Evolutionary conservation across 306 rosid genomes (phyloP).

Genomic region (Elaeagnus macrophylla): DNA sequence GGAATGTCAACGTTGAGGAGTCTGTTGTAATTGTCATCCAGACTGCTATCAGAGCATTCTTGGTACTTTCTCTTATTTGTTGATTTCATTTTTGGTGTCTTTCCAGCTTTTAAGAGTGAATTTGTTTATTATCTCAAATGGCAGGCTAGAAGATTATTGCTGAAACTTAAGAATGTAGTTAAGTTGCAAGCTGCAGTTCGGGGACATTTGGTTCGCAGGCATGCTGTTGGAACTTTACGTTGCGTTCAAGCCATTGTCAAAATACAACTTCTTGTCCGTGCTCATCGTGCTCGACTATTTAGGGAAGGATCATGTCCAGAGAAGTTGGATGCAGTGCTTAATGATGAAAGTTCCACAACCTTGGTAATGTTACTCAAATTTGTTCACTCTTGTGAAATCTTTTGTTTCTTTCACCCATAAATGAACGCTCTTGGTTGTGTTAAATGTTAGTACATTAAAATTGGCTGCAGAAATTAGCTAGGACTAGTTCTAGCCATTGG

Average conservation of each 20-base stretch:
- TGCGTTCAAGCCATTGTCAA: slow-evolving; percentile 80
- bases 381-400: background rate
- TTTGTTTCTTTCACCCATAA: background rate
- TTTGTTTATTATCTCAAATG: slow-evolving; percentile 1
- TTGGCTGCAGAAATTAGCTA: too few relatives aligned
- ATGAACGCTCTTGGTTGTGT: too few relatives aligned
- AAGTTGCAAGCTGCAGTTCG: slow-evolving; percentile 95
- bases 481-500: too few relatives aligned
- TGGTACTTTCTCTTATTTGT: slow-evolving; percentile 45
- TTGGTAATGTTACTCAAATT: slow-evolving; percentile 35
- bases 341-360: slow-evolving; percentile 18
- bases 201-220: slow-evolving; percentile 82
- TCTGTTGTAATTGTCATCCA: slow-evolving; percentile 58
- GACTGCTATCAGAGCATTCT: slow-evolving; percentile 58
- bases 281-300: slow-evolving; percentile 41
- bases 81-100: background rate
- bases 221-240: slow-evolving; percentile 82
- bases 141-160: slow-evolving; percentile 52
- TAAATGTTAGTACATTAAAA: too few relatives aligned
- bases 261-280: slow-evolving; percentile 82
- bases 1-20: slow-evolving; percentile 37
- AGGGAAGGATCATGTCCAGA: slow-evolving; percentile 19
- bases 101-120: slow-evolving; percentile 8
- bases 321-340: slow-evolving; percentile 22
- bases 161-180: slow-evolving; percentile 47